Conservation (phyloP, 352 stramenopile species). For the Thraustochytrium sp. region DNA sequence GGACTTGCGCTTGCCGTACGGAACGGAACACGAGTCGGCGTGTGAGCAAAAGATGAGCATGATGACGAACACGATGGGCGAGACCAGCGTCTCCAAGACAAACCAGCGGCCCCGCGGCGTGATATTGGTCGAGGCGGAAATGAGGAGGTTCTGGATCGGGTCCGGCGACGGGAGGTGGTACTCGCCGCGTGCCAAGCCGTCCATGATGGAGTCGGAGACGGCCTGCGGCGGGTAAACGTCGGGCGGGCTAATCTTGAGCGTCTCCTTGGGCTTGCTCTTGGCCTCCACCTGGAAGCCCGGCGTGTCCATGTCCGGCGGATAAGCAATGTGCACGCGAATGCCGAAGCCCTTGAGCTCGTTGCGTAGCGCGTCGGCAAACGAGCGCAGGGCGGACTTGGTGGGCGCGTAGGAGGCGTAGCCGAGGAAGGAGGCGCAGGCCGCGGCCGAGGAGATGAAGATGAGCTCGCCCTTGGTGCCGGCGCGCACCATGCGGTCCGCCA, state of each 20-base stretch:
- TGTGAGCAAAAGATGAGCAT: constrained; percentile 20
- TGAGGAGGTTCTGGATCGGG: constrained; percentile 23
- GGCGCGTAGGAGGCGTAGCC: constrained; percentile 78
- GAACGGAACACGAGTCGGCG: background rate
- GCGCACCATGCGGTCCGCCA: constrained; percentile 61
- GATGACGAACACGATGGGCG: background rate
- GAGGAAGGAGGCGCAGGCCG: constrained; percentile 60
- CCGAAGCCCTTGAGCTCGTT: constrained; percentile 66
- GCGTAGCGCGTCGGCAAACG: constrained; percentile 78
- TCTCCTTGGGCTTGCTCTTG: constrained; percentile 60
- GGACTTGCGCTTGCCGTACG: background rate
- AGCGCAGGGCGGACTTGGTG: constrained; percentile 78
- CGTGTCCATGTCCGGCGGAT: constrained; percentile 79
- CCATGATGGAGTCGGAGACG: constrained; percentile 44
- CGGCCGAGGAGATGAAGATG: constrained; percentile 60
- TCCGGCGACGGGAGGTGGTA: constrained; percentile 35
- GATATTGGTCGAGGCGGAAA: constrained; percentile 8
- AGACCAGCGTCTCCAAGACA: background rate
- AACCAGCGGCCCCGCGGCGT: constrained; percentile 1
- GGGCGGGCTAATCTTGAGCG: constrained; percentile 59
- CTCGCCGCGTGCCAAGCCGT: background rate
- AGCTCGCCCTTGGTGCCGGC: constrained; percentile 54
- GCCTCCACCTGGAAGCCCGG: constrained; percentile 69
- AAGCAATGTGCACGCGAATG: constrained; percentile 74
- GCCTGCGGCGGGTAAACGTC: constrained; percentile 56